phyloP scores from a whole-genome alignment of 164 flowering plant genomes.

The Aristolochia fimbriata region DNA sequence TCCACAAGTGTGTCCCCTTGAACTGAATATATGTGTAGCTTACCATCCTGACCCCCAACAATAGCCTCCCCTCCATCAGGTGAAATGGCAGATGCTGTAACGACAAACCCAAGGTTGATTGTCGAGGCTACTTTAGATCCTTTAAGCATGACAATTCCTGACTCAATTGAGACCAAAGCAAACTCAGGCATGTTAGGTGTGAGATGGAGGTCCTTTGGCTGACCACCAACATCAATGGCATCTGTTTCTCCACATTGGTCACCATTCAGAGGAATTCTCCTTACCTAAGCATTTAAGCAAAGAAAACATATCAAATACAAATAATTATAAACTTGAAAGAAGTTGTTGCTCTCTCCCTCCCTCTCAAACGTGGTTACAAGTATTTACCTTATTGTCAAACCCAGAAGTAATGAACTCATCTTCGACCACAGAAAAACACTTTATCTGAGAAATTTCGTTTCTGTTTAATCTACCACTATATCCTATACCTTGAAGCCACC shows the following conservation, averaged over 20 bases:
- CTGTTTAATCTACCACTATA: slow-evolving; percentile 70
- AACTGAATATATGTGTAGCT: slow-evolving; percentile 66
- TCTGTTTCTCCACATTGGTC: slow-evolving; percentile 75
- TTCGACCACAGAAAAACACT: slow-evolving; percentile 69
- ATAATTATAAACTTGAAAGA: background rate
- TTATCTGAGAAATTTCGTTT: slow-evolving; percentile 71
- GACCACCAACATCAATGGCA: slow-evolving; percentile 63
- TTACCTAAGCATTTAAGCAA: slow-evolving; percentile 31
- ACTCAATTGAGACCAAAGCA: slow-evolving; percentile 62
- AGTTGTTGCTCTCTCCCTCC: background rate
- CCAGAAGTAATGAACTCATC: slow-evolving; percentile 73
- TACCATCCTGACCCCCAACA: slow-evolving; percentile 92
- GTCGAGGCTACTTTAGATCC: slow-evolving; percentile 62
- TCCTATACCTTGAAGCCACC: slow-evolving; percentile 86
- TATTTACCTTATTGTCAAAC: slow-evolving; percentile 80
- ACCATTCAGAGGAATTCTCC: slow-evolving; percentile 52
- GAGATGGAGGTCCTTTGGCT: slow-evolving; percentile 78
- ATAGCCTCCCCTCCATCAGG: slow-evolving; percentile 93
- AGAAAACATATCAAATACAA: background rate
- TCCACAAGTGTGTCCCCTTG: slow-evolving; percentile 60
- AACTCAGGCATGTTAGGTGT: slow-evolving; percentile 52
- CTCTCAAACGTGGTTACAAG: background rate
- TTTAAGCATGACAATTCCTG: slow-evolving; percentile 71
- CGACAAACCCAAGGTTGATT: slow-evolving; percentile 61
- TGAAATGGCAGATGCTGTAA: slow-evolving; percentile 65